Evolutionary conservation across 108 stramenopile species (phyloP).

Genomic region (Fragilariopsis cylindrus): DNA sequence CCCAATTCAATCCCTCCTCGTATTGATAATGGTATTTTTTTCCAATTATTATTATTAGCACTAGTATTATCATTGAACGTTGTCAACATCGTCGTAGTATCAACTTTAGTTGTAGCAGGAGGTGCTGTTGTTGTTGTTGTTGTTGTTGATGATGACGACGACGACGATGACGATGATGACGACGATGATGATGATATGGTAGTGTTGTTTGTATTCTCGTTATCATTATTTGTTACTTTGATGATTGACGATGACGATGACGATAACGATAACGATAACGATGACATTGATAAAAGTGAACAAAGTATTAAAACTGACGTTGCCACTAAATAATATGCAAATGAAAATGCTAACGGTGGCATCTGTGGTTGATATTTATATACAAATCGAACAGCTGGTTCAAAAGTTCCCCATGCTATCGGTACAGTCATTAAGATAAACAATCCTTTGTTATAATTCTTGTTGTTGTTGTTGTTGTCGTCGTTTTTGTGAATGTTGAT

Average conservation of each 20-base stretch:
- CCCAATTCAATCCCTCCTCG: conserved; percentile 77
- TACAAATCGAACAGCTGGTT: conserved; percentile 78
- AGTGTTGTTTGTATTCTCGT: background rate
- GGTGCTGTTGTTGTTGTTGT: background rate
- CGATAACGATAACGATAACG: too few species aligned
- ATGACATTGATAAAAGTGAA: background rate
- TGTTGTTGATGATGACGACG: background rate
- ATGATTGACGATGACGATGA: background rate
- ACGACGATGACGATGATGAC: background rate
- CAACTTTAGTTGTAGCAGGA: background rate
- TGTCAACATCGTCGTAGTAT: too few species aligned
- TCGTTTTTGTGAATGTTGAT: too few species aligned
- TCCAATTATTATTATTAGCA: background rate
- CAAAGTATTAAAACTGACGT: conserved; percentile 32
- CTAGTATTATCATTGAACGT: background rate
- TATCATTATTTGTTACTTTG: background rate
- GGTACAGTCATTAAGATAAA: conserved; percentile 69
- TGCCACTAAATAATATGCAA: conserved; percentile 79
- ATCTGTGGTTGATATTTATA: conserved; percentile 72
- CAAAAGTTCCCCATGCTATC: conserved; percentile 85
- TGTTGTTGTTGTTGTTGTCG: too few species aligned
- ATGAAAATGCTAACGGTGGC: conserved; percentile 77
- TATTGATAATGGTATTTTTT: background rate
- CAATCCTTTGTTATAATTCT: background rate
- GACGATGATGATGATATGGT: background rate